Conservation (phyloP, 768 basidiomycete genomes). For the Lentinula raphanica region DNA sequence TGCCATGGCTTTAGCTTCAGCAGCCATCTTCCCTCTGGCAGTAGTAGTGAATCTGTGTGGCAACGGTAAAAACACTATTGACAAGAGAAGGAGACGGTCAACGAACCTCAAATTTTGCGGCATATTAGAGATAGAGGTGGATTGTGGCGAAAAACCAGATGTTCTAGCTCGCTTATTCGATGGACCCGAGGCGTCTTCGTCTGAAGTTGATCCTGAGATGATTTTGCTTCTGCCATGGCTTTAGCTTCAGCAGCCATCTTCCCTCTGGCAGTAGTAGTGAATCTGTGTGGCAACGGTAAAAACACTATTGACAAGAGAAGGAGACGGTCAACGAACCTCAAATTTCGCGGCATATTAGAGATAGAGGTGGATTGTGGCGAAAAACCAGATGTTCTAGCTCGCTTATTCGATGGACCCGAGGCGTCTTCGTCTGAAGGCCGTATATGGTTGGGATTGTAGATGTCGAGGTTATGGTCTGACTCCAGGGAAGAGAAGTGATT, state of each 20-base stretch:
- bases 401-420: constrained; percentile 55
- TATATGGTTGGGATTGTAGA: too few relatives aligned
- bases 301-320: constrained; percentile 3
- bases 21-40: constrained; percentile 57
- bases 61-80: neutral
- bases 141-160: constrained; percentile 57
- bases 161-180: constrained; percentile 62
- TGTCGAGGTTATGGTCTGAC: too few relatives aligned
- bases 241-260: constrained; percentile 57
- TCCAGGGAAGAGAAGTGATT: too few relatives aligned
- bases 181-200: constrained; percentile 56
- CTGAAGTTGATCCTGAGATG: constrained; percentile 64
- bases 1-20: constrained; percentile 53
- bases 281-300: constrained; percentile 24
- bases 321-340: constrained; percentile 39
- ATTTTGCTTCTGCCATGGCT: constrained; percentile 49
- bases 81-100: constrained; percentile 7
- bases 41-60: constrained; percentile 38
- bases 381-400: constrained; percentile 55
- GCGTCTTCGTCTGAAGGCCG: constrained; percentile 67
- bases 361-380: constrained; percentile 49
- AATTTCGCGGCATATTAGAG: constrained; percentile 70
- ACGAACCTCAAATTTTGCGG: constrained; percentile 68
- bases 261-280: constrained; percentile 54
- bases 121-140: constrained; percentile 50